Evolutionary conservation across 345 rosid species (phyloP).

Genomic region (Aquilaria malaccensis): DNA sequence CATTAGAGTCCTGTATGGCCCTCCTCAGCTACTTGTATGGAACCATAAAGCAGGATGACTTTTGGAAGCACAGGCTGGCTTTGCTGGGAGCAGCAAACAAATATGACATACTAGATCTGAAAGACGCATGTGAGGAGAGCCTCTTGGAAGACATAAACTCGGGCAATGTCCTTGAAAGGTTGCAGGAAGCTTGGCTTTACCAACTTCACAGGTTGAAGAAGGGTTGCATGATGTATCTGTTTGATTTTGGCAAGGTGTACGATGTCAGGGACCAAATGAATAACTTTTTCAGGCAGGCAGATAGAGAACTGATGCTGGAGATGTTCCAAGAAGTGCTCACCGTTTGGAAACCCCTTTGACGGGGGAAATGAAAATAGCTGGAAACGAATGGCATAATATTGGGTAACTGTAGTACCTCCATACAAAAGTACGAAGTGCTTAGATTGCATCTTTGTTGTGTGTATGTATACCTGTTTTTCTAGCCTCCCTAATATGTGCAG

Average conservation of each 20-base stretch:
- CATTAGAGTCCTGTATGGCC: conserved; percentile 70
- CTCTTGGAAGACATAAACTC: conserved; percentile 84
- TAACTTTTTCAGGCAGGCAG: conserved; percentile 72
- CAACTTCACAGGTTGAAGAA: conserved; percentile 76
- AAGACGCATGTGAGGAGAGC: conserved; percentile 84
- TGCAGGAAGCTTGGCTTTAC: conserved; percentile 92
- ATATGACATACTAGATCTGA: conserved; percentile 62
- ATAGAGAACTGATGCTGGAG: conserved; percentile 73
- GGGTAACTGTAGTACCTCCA: too few species aligned
- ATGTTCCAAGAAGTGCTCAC: conserved; percentile 89
- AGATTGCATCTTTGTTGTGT: background rate
- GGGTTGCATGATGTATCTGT: conserved; percentile 75
- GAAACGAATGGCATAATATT: too few species aligned
- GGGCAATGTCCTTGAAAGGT: conserved; percentile 72
- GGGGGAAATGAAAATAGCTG: background rate
- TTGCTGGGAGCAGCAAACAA: conserved; percentile 82
- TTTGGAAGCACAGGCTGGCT: conserved; percentile 83
- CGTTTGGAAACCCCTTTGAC: conserved; percentile 61
- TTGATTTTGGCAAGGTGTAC: conserved; percentile 85
- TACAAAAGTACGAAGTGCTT: background rate
- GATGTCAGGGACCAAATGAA: conserved; percentile 74
- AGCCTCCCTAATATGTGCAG: too few species aligned
- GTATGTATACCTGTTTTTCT: background rate
- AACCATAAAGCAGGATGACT: conserved; percentile 66
- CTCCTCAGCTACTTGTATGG: conserved; percentile 84